Evolutionary conservation across 345 rosid genomes (phyloP).

Genomic region (Populus simonii): DNA sequence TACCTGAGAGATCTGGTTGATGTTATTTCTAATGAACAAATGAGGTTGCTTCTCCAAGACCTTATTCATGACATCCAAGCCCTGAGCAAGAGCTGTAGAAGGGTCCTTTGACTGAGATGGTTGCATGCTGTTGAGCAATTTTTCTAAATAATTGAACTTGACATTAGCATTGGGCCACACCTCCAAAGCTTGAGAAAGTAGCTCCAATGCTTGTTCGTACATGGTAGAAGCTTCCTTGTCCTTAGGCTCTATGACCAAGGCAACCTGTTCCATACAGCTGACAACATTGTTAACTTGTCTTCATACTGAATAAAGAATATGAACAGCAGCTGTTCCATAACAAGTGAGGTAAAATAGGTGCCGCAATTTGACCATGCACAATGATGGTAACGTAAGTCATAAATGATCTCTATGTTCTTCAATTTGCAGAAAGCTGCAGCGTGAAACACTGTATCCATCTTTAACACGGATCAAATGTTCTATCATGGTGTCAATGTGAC

Average conservation of each 20-base stretch:
- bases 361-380: neutral
- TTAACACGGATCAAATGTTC: too few relatives aligned
- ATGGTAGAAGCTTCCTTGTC: conserved; percentile 85
- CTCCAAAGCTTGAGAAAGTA: conserved; percentile 93
- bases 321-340: neutral
- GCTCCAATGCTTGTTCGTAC: conserved; percentile 91
- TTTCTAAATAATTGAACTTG: conserved; percentile 92
- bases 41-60: conserved; percentile 96
- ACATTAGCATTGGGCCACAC: conserved; percentile 99
- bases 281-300: neutral
- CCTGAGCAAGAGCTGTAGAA: conserved; percentile 93
- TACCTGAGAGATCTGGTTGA: conserved; percentile 92
- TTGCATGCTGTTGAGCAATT: conserved; percentile 76
- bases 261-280: conserved; percentile 62
- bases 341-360: neutral
- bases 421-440: neutral
- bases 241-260: conserved; percentile 98
- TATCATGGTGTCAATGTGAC: too few relatives aligned
- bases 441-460: neutral
- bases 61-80: conserved; percentile 98
- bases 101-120: conserved; percentile 97
- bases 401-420: neutral
- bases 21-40: conserved; percentile 84
- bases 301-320: neutral
- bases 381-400: neutral